Base-by-base conservation (phyloP, 176 grass and related monocot genomes). In the Olyra latifolia region DNA sequence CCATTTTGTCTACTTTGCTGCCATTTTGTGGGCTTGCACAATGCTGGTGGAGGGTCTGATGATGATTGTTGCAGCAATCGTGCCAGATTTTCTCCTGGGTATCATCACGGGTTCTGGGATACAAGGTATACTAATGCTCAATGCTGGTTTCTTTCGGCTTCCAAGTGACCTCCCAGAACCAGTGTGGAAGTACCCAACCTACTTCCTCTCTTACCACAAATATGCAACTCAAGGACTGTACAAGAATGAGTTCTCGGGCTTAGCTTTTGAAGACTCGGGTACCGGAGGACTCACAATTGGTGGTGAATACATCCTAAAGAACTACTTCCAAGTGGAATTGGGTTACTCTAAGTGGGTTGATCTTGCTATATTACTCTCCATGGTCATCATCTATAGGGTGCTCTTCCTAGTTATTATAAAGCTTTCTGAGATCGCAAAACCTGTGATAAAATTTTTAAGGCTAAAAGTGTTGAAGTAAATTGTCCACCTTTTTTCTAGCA, bases 201-300 rank as follows among this genome's bases (percentile, higher is more conserved):
- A 93, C 45, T 93, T 87, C 14, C 78, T 93, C n/a, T 78, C 87
- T 0, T 93, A 87, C 66, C 91, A 93, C 32, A 93, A 89, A 32
- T 93, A 93, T 57, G 88, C 84, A 16, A 82, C 65, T 39, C 91
- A 93, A 72, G 91, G 87, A 14, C 80, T 93, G 57, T 93, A 89
- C 62, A 87, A 93, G 66, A 93, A 87, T 15, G 87, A 89, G 68
- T 84, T 93, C 4, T 4, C 79, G 53, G 91, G 87, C 5, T 57
- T 85, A n/a, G 63, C 58, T 1, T 93, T 93, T 28, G 20, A 78
- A 10, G 44, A 78, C 43, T 9, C 30, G 3, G 46, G 71, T 8
- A 69, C 62, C 6, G 19, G 53, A 2, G 64, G 25, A 1, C 2
- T 80, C 50, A 81, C 72, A 8, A 48, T 89, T 49, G 50, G 17